Evolutionary conservation across 768 basidiomycete species (phyloP).

Genomic region (Daedaleopsis nitida): DNA sequence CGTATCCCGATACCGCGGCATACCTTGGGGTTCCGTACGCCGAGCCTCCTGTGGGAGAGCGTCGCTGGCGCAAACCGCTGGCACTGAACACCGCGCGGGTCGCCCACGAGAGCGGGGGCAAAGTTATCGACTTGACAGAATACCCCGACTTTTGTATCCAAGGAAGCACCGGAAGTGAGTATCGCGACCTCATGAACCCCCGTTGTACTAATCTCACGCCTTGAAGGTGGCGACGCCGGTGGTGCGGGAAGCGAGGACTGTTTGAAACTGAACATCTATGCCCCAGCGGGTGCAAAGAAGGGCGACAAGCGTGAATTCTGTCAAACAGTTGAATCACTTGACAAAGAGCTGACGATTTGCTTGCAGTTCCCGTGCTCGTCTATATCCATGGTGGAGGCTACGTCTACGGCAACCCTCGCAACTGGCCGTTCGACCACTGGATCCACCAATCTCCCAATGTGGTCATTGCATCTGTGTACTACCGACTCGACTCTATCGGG

Average conservation of each 20-base stretch:
- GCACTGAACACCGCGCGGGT: slow-evolving; percentile 53
- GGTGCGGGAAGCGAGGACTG: slow-evolving; percentile 71
- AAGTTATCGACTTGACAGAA: slow-evolving; percentile 50
- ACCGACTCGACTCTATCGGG: slow-evolving; percentile 63
- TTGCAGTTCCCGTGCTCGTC: slow-evolving; percentile 40
- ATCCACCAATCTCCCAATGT: slow-evolving; percentile 63
- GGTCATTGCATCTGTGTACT: slow-evolving; percentile 67
- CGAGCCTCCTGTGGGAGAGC: slow-evolving; percentile 36
- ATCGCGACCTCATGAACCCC: background rate
- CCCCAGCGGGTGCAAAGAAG: slow-evolving; percentile 48
- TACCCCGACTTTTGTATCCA: slow-evolving; percentile 65
- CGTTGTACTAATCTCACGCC: slow-evolving; percentile 11
- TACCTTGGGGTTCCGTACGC: slow-evolving; percentile 49
- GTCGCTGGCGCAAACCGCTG: slow-evolving; percentile 46
- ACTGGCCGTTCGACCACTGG: slow-evolving; percentile 71
- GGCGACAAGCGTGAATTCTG: slow-evolving; percentile 51
- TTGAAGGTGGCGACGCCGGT: slow-evolving; percentile 53
- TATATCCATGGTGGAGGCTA: slow-evolving; percentile 52
- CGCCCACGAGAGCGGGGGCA: slow-evolving; percentile 34
- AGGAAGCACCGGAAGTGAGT: slow-evolving; percentile 50
- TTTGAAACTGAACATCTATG: slow-evolving; percentile 66
- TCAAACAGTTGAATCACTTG: too few relatives aligned
- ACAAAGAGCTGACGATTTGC: background rate
- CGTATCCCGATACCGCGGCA: slow-evolving; percentile 54
- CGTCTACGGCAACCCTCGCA: slow-evolving; percentile 58